These are phyloP conservation scores for Posidonia australis DNA, from an alignment of 106 monocot genomes.

Conservation along the genomic window DNA sequence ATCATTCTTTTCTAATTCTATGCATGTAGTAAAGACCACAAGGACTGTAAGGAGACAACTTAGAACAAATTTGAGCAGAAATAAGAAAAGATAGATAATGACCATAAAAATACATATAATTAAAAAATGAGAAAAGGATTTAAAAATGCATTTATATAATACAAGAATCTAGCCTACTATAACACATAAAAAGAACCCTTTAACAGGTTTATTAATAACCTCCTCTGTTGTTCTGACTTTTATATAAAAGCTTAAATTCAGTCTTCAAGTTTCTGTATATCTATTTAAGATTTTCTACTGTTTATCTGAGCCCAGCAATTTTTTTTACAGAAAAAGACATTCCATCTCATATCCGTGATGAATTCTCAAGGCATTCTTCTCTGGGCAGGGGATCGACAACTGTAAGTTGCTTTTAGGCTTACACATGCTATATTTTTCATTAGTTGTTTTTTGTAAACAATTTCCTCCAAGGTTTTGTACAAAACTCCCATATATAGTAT, in stretches of 20 bases:
- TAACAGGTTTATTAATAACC: not conserved
- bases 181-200: not conserved
- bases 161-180: no score
- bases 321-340: conserved; percentile 90
- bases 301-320: not conserved
- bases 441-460: not conserved
- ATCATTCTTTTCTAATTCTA: no score
- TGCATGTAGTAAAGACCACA: no score
- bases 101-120: no score
- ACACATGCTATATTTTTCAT: not conserved
- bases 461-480: no score
- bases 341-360: conserved; percentile 63
- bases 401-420: conserved; percentile 23
- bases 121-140: no score
- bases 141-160: no score
- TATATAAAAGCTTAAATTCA: not conserved
- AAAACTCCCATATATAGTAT: no score
- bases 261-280: not conserved
- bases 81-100: no score
- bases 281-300: not conserved
- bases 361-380: conserved; percentile 41
- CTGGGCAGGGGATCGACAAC: conserved; percentile 35
- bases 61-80: no score
- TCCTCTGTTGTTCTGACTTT: not conserved
- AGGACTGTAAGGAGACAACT: no score